These are phyloP conservation scores for Quercus berberidifolia DNA, from an alignment of 306 rosid genomes.

Conservation along the genomic window DNA sequence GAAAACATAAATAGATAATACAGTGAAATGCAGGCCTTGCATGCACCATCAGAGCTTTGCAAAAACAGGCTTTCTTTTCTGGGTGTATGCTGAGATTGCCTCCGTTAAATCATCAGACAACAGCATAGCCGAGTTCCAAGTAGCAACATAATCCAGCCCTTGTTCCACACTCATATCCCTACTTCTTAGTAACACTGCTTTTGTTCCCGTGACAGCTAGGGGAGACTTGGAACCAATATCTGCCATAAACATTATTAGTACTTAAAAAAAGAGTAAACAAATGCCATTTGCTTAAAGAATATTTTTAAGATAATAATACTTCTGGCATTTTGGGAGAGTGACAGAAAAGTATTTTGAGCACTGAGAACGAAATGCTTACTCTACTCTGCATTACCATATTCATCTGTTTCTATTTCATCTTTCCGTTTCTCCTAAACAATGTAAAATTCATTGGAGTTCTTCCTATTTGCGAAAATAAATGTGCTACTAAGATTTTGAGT, in stretches of 20 bases:
- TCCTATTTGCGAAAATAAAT: background rate
- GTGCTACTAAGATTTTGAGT: background rate
- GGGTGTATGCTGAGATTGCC: conserved; percentile 45
- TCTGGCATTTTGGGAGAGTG: too few relatives aligned
- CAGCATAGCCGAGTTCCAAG: conserved; percentile 71
- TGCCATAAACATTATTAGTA: conserved; percentile 21
- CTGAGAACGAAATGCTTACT: background rate
- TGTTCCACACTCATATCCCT: conserved; percentile 72
- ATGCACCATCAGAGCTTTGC: conserved; percentile 54
- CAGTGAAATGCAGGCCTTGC: background rate
- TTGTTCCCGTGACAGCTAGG: conserved; percentile 72
- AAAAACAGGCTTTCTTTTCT: conserved; percentile 65
- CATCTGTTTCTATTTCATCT: background rate
- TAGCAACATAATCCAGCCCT: conserved; percentile 84
- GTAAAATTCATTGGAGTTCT: background rate
- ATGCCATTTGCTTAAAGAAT: too few relatives aligned
- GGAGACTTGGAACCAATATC: conserved; percentile 75
- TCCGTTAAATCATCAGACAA: conserved; percentile 59
- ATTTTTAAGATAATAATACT: too few relatives aligned
- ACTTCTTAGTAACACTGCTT: conserved; percentile 64
- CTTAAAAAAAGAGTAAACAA: background rate
- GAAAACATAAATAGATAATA: background rate
- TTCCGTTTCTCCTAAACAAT: background rate
- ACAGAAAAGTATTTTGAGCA: background rate
- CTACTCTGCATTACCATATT: background rate